Conservation (phyloP, 73 alveolate species). For the Loxodes magnus region DNA sequence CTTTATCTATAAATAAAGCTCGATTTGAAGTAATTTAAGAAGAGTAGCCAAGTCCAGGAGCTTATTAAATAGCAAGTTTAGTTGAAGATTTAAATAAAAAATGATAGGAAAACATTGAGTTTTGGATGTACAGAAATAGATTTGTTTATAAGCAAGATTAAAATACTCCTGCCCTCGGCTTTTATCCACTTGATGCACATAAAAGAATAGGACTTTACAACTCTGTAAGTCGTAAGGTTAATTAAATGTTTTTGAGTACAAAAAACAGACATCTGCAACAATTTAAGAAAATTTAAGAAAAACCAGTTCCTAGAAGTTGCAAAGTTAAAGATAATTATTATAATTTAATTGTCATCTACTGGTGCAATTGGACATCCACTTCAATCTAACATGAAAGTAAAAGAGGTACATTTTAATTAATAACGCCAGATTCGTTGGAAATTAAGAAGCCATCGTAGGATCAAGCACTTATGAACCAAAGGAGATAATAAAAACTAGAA, state of each 20-base stretch:
- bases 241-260: neutral
- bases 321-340: constrained; percentile 25
- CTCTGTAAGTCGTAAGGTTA: neutral
- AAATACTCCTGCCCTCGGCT: constrained; percentile 15
- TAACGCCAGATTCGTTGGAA: constrained; percentile 24
- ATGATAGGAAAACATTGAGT: constrained; percentile 62
- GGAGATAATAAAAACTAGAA: constrained; percentile 3
- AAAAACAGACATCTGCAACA: neutral
- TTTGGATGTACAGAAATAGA: constrained; percentile 49
- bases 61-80: constrained; percentile 16
- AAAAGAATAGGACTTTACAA: neutral
- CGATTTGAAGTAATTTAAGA: constrained; percentile 4
- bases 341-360: constrained; percentile 16
- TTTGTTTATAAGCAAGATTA: constrained; percentile 10
- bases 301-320: constrained; percentile 62
- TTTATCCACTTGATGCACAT: constrained; percentile 9
- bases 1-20: constrained; percentile 15
- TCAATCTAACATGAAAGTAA: constrained; percentile 4
- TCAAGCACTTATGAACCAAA: constrained; percentile 30
- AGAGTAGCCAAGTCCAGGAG: constrained; percentile 55
- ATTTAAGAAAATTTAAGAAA: constrained; percentile 6
- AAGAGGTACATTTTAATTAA: constrained; percentile 13
- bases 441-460: constrained; percentile 2
- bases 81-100: constrained; percentile 22
- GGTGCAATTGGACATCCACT: constrained; percentile 32